Evolutionary conservation across 1,284 basidiomycete species (phyloP).

Genomic region (Trametes hirsuta): DNA sequence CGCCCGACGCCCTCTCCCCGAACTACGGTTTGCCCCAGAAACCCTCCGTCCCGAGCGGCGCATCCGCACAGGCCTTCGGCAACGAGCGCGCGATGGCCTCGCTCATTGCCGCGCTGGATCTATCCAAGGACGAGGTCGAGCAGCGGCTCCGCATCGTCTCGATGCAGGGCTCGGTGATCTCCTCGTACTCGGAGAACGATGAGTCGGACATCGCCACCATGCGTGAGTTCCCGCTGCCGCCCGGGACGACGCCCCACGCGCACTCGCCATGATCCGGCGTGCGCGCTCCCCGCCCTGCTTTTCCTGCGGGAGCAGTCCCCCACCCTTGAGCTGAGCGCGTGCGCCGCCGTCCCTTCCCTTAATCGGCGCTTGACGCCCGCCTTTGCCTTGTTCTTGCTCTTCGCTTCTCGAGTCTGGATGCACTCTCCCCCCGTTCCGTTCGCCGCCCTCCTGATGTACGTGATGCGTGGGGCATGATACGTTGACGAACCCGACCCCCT

Average conservation of each 20-base stretch:
- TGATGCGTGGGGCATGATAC: constrained; percentile 21
- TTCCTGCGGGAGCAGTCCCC: constrained; percentile 1
- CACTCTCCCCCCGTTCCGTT: constrained; percentile 12
- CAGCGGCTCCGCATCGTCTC: constrained; percentile 44
- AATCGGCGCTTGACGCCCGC: constrained; percentile 21
- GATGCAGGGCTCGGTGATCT: constrained; percentile 32
- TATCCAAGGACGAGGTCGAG: constrained; percentile 46
- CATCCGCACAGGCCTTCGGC: constrained; percentile 27
- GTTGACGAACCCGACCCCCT: constrained; percentile 3
- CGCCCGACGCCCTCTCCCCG: constrained; percentile 11
- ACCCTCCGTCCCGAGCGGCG: constrained; percentile 30
- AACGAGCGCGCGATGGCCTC: constrained; percentile 59
- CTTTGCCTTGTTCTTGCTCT: constrained; percentile 11
- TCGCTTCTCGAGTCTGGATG: constrained; percentile 22
- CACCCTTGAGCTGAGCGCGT: constrained; percentile 22
- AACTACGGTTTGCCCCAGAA: constrained; percentile 17
- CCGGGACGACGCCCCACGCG: constrained; percentile 8
- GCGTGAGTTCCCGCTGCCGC: constrained; percentile 32
- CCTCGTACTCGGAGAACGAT: constrained; percentile 30
- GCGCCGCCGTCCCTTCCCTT: constrained; percentile 26
- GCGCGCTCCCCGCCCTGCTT: neutral
- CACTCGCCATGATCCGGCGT: constrained; percentile 11
- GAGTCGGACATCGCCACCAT: constrained; percentile 31
- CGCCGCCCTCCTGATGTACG: constrained; percentile 19
- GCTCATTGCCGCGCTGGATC: constrained; percentile 64